Evolutionary conservation across 768 basidiomycete genomes (phyloP).

Genomic region (Sporobolomyces pararoseus): DNA sequence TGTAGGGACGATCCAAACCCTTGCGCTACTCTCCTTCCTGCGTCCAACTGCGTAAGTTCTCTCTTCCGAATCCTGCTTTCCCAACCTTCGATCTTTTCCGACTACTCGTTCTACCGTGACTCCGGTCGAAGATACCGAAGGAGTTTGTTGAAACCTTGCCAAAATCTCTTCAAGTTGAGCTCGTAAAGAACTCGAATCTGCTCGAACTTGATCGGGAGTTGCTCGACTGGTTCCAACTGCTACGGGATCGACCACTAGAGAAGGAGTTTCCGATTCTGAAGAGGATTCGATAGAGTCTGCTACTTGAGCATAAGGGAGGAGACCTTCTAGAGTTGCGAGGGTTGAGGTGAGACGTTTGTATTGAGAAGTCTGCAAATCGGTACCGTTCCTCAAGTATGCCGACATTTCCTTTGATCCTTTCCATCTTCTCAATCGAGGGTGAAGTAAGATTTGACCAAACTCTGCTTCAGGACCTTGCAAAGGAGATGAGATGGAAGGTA

Average conservation of each 20-base stretch:
- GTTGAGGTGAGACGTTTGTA: constrained; percentile 38
- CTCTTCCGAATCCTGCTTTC: constrained; percentile 68
- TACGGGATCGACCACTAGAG: constrained; percentile 38
- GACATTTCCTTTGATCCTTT: constrained; percentile 34
- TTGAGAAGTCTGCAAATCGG: constrained; percentile 20
- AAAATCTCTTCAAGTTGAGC: constrained; percentile 30
- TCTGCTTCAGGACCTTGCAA: constrained; percentile 19
- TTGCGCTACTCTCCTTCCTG: constrained; percentile 82
- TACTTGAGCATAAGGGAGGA: constrained; percentile 37
- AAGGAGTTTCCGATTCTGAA: constrained; percentile 3
- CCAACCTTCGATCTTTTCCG: constrained; percentile 60
- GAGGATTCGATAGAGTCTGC: constrained; percentile 24
- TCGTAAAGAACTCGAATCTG: not conserved
- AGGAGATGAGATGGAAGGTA: constrained; percentile 29
- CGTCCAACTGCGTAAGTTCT: constrained; percentile 79
- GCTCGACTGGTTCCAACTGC: constrained; percentile 22
- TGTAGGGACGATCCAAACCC: constrained; percentile 78
- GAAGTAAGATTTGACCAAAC: constrained; percentile 28
- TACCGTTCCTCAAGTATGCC: constrained; percentile 35
- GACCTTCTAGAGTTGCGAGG: constrained; percentile 30
- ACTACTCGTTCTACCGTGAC: constrained; percentile 32
- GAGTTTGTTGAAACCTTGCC: constrained; percentile 21
- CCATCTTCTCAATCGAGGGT: constrained; percentile 34
- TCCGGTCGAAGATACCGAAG: constrained; percentile 26
- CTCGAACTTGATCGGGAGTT: constrained; percentile 19